Conservation (phyloP, 75 land plant species). For the Cunninghamia lanceolata region DNA sequence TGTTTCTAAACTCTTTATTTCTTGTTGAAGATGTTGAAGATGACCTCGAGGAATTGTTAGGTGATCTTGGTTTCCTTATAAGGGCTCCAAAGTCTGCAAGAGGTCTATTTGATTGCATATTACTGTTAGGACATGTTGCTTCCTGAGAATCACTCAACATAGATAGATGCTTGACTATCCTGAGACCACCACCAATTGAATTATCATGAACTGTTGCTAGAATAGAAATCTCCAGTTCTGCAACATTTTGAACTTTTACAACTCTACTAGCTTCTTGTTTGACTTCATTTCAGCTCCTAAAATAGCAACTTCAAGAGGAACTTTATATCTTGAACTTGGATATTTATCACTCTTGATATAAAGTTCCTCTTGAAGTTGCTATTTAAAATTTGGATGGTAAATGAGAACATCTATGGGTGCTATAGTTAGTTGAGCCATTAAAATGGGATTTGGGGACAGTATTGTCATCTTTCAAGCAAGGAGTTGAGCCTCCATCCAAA, state of each 20-base stretch:
- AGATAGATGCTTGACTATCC: not conserved
- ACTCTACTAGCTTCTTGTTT: not conserved
- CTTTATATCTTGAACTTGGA: constrained; percentile 15
- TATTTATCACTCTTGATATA: constrained; percentile 12
- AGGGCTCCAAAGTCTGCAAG: not conserved
- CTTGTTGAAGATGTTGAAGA: not conserved
- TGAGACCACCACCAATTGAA: too few species aligned
- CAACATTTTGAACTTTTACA: too few species aligned
- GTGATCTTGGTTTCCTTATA: not conserved
- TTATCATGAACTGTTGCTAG: too few species aligned
- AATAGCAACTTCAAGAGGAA: not conserved
- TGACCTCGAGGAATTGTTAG: not conserved
- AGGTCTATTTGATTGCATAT: not conserved
- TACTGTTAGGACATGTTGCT: not conserved
- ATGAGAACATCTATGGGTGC: constrained; percentile 10
- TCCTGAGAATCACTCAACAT: not conserved
- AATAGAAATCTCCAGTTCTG: too few species aligned
- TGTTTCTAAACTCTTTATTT: not conserved
- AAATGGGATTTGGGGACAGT: too few species aligned
- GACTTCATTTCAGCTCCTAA: constrained; percentile 1
- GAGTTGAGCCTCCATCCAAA: too few species aligned
- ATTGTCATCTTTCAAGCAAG: too few species aligned
- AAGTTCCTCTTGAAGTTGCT: not conserved
- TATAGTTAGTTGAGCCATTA: not conserved
- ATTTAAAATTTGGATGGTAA: constrained; percentile 6